Evolutionary conservation across 1,284 basidiomycete genomes (phyloP), one percentile per base, ranked within the genome.

Genomic region (Leccinum fallax): DNA sequence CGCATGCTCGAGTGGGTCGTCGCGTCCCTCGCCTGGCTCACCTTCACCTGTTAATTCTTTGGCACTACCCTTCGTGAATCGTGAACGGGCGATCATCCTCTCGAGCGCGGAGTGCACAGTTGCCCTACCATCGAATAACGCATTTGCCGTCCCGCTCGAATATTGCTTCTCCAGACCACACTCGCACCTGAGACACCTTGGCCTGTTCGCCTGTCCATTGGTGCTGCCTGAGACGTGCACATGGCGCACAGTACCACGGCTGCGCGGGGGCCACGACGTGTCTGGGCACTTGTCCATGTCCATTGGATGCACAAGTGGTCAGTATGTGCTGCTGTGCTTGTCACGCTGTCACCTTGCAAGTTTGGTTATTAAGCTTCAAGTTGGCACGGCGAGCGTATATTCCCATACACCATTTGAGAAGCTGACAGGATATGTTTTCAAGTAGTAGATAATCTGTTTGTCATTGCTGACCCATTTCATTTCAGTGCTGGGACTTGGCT

Each of bases 211-310:
- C 4, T 66, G 78, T 9, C 72, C 78, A 30, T 65, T 80, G 38
- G 61, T 75, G 9, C 68, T 79, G 21, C 78, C 81, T 34, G 0
- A 75, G 2, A 54, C 63, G 2, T 76, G 75, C 21, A 21, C 34
- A 13, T 88, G 85, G 83, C 70, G 69, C 15, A 81, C 78, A 0
- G 68, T 77, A 0, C 89, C 90, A 7, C 77, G 84, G 48, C 75
- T 93, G 67, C 85, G 34, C 34, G 34, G 34, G 34, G 96, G 96
- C 0, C 95, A 97, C 74, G 97, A 99, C 71, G 87, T 98, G 13
- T 96, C 94, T 13, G 30, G 30, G 30, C 30, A 30, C 30, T 30
- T 30, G 30, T 30, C 30, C 30, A 30, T 30, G 30, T 30, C 30
- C 30, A 30, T 30, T 30, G 30, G 30, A 30, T 30, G 30, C 30